A percentile compares a stretch with the other conserved stretches of the same genome.
Conservation (phyloP, 306 rosid species). For the Quercus cerris region DNA sequence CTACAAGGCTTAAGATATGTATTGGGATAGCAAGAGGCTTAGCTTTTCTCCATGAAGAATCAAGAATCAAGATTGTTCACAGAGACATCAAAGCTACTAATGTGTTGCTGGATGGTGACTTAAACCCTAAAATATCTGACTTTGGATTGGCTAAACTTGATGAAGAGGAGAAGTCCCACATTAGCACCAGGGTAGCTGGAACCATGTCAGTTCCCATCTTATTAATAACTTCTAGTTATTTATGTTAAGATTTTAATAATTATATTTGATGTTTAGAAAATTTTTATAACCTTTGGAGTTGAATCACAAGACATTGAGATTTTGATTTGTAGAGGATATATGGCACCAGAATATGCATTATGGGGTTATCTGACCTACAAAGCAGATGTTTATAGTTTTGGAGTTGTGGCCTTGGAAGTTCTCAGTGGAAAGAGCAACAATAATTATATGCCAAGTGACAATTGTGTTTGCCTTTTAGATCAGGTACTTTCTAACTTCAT, state of each 20-base stretch:
- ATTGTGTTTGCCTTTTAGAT: constrained; percentile 59
- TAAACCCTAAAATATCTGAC: constrained; percentile 75
- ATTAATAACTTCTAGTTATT: background rate
- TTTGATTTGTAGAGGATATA: constrained; percentile 52
- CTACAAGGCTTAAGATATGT: no score
- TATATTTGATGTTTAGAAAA: background rate
- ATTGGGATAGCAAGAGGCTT: no score
- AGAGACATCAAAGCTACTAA: constrained; percentile 16
- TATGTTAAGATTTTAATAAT: background rate
- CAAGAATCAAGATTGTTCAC: background rate
- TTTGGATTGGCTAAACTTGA: constrained; percentile 76
- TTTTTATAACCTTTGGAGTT: background rate
- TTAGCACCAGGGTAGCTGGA: constrained; percentile 41
- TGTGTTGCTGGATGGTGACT: constrained; percentile 57
- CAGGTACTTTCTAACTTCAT: constrained; percentile 27
- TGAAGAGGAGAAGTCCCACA: constrained; percentile 58
- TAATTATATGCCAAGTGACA: constrained; percentile 33
- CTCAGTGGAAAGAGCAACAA: constrained; percentile 48
- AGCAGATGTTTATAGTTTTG: constrained; percentile 66
- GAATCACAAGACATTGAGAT: background rate
- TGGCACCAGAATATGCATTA: constrained; percentile 75
- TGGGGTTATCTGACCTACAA: constrained; percentile 58
- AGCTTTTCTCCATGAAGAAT: no score
- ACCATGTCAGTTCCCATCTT: constrained; percentile 2
- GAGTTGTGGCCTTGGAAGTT: constrained; percentile 54